Percentiles rank a stretch among this genome's conserved stretches.
Evolutionary conservation across 2,329 filamentous ascomycete species (phyloP).

Genomic region (Talaromyces sp.): DNA sequence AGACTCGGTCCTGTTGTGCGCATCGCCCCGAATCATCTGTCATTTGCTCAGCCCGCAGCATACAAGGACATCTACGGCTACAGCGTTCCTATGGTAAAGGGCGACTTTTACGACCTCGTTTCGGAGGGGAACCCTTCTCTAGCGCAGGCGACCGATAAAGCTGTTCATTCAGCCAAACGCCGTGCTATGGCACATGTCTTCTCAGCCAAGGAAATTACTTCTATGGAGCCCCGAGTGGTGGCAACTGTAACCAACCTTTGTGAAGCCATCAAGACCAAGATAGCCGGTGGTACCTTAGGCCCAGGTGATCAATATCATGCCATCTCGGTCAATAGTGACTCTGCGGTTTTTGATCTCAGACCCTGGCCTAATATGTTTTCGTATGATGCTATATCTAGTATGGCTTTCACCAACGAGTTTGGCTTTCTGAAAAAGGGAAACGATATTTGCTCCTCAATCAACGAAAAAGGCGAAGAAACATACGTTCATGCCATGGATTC

Average conservation of each 20-base stretch:
- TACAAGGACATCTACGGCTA: constrained; percentile 33
- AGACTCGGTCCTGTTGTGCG: constrained; percentile 4
- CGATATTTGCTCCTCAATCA: background rate
- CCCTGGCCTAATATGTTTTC: constrained; percentile 17
- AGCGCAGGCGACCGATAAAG: background rate
- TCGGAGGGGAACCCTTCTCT: constrained; percentile 9
- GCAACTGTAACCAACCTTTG: background rate
- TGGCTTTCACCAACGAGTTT: constrained; percentile 10
- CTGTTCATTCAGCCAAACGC: constrained; percentile 6
- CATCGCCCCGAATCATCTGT: constrained; percentile 10
- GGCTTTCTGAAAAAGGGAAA: constrained; percentile 8
- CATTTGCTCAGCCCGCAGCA: constrained; percentile 24
- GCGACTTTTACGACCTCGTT: constrained; percentile 12
- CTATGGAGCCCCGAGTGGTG: constrained; percentile 13
- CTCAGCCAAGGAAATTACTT: constrained; percentile 14
- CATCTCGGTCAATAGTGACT: background rate
- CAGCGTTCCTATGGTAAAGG: constrained; percentile 13
- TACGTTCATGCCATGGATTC: background rate
- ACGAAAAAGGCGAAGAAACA: background rate
- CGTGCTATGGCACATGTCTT: constrained; percentile 13
- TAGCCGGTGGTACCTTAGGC: background rate
- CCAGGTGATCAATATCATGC: constrained; percentile 3
- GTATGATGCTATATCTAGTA: constrained; percentile 12
- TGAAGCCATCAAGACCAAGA: background rate
- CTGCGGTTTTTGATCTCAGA: constrained; percentile 11